Base-by-base conservation (phyloP, 805 yeast species). In the Huiozyma naganishii region DNA sequence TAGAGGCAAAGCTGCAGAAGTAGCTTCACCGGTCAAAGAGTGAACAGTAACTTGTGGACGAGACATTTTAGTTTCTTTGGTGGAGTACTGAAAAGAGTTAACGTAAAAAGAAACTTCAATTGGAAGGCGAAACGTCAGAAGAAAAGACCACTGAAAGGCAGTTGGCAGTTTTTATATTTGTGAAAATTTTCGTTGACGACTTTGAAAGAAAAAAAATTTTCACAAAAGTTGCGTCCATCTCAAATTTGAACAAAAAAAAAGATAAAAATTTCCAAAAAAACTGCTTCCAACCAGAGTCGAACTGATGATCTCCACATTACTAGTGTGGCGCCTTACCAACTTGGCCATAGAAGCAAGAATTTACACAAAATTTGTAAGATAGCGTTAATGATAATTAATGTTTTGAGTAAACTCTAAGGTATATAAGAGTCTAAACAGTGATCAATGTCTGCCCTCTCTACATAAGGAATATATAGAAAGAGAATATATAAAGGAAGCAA, bases 11-110 rank as follows among this genome's bases (percentile, higher is more conserved):
- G 90, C 78, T 63, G 85, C 62, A 61, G 85, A 73, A 69, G 95
- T 73, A 67, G 84, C 79, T 72, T 83, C 84, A 72, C 97, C 97
- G 71, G 79, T 68, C 67, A 79, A 72, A 69, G 95, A 74, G 74
- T 83, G 76, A 67, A 94, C 97, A 65, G 97, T 77, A 71, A 92
- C 97, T 79, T 86, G 95, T 68, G 98, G 97, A 74, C 95, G 88
- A 65, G 83, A 67, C 69, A 69, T 69, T 75, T 73, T 74, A 74
- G 74, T 7, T 23, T 29, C 33, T 40, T 39, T 43, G 42, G 41
- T 39, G 38, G 29, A 32, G 32, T 43, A 28, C 33, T 42, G 10
- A 40, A n/a, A 23, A 6, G 40, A 12, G 3, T 39, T 39, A 33
- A 6, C 11, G 17, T 10, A 36, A 29, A 36, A 29, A 13, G 23